Evolutionary conservation across 2,329 filamentous ascomycete genomes (phyloP), one percentile per base, ranked within the genome.

Genomic region (Periconia digitata): DNA sequence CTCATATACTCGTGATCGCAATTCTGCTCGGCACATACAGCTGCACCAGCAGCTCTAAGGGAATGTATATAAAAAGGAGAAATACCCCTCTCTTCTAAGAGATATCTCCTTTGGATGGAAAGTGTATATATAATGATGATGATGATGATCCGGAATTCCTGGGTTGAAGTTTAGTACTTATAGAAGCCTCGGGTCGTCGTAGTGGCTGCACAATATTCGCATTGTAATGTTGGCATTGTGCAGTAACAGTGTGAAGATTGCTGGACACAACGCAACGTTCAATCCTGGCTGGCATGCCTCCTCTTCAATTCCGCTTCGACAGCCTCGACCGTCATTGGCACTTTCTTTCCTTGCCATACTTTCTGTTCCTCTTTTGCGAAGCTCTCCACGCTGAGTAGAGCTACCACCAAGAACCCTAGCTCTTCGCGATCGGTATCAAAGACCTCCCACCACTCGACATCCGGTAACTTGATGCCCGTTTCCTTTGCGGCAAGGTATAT

Each of bases 391-490:
- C 92, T 96, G 53, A 84, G 78, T 81, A 96, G 83, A 0, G 81
- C 91, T 10, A 96, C 89, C 3, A 95, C 91, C 49, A 97, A 72
- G 60, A 97, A 97, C 0, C 94, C 94, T 29, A 99, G 78, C 68
- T 96, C 91, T 75, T 99, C 94, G 43, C 94, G 80, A 62, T 96
- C 92, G 7, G 94, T 89, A 71, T 99, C 94, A 69, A 97, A 97
- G 0, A 97, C 90, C 71, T 96, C 92, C 94, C 94, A 99, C 94
- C 94, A 99, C 54, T 90, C 86, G 40, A 82, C 83, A 54, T 88
- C 87, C 0, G 92, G 90, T 73, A 96, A 79, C 69, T 89, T 91
- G 12, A 88, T 83, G 0, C 81, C 85, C 1, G 83, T 70, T 57
- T 97, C 91, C 38, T 86, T 81, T 1, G 90, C 88, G 0, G 92